phyloP scores from a whole-genome alignment of 352 stramenopile species.

The Phytophthora tubulina region DNA sequence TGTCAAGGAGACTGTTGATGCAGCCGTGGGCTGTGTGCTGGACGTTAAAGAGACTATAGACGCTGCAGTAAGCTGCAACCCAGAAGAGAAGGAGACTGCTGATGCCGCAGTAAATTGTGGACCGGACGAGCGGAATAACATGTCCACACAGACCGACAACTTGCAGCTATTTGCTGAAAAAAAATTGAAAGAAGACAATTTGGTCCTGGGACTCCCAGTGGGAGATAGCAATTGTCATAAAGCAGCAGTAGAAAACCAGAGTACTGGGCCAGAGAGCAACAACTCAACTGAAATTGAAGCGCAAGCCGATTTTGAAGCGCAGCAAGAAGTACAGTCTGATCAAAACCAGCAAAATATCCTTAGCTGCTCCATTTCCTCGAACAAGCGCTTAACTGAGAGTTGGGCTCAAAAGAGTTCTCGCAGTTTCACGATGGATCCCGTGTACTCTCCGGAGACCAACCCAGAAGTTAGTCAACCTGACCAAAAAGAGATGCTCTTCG shows the following conservation, averaged over 20 bases:
- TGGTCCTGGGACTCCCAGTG: neutral
- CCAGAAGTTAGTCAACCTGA: neutral
- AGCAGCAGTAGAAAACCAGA: neutral
- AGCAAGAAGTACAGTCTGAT: slow-evolving; percentile 2
- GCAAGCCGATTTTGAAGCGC: neutral
- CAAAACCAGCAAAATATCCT: neutral
- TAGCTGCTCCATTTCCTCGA: slow-evolving; percentile 1
- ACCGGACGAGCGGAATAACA: slow-evolving; percentile 8
- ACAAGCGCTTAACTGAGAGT: neutral
- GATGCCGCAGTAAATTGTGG: slow-evolving; percentile 24
- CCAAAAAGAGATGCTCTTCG: neutral
- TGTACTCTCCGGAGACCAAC: neutral
- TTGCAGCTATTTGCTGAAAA: slow-evolving; percentile 2
- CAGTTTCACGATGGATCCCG: neutral
- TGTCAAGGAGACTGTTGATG: slow-evolving; percentile 11
- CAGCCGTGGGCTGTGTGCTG: slow-evolving; percentile 16
- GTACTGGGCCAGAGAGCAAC: neutral
- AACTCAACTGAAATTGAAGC: neutral
- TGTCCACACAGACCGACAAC: slow-evolving; percentile 28
- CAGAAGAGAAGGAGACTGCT: slow-evolving; percentile 9
- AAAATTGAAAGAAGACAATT: neutral
- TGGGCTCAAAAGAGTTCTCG: slow-evolving; percentile 4
- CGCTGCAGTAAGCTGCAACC: slow-evolving; percentile 15
- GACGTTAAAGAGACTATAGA: slow-evolving; percentile 12
- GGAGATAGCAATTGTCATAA: neutral